These are phyloP conservation scores for Phragmites australis DNA, from an alignment of 176 grass and related monocot genomes.

Conservation along the genomic window DNA sequence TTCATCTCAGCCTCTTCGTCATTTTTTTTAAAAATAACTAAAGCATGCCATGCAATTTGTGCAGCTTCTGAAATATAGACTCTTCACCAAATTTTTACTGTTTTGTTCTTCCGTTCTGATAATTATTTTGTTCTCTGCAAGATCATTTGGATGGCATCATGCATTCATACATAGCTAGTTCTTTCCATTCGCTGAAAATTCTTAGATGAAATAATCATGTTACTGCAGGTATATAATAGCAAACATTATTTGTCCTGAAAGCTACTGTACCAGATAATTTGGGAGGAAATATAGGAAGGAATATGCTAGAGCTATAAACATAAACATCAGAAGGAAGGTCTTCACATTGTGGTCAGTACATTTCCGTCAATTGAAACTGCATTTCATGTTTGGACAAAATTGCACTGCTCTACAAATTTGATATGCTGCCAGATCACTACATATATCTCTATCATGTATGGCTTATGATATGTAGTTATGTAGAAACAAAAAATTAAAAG, in stretches of 20 bases:
- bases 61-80: background rate
- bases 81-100: background rate
- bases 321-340: background rate
- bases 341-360: background rate
- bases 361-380: background rate
- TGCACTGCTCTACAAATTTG: background rate
- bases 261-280: constrained; percentile 1
- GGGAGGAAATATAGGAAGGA: background rate
- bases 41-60: background rate
- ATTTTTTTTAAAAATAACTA: constrained; percentile 7
- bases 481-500: background rate
- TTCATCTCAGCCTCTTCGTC: constrained; percentile 4
- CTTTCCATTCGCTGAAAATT: background rate
- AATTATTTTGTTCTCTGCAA: background rate
- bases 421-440: background rate
- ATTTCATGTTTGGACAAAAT: constrained; percentile 4
- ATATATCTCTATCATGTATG: background rate
- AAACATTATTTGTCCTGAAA: constrained; percentile 11
- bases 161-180: background rate
- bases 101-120: background rate
- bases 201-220: constrained; percentile 9
- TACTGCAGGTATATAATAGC: constrained; percentile 43
- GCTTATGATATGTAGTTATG: background rate
- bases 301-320: background rate
- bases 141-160: background rate